Percentiles rank a stretch among this genome's conserved stretches.
These are phyloP conservation scores for Zymoseptoria ardabiliae DNA, from an alignment of 2,329 filamentous ascomycete genomes.

Conservation along the genomic window DNA sequence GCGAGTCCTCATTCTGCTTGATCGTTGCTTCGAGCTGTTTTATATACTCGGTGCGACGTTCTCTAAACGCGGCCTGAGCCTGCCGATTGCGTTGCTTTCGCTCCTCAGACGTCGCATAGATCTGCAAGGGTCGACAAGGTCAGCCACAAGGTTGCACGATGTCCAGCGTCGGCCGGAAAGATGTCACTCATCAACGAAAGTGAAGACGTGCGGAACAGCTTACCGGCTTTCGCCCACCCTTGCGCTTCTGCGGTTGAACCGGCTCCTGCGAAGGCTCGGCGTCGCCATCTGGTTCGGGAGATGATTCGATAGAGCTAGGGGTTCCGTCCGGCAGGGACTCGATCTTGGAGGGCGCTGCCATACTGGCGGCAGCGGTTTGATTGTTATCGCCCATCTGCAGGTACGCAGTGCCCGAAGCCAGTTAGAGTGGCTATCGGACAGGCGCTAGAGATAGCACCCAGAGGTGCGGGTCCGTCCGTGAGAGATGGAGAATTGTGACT, in stretches of 20 bases:
- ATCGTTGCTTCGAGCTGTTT: constrained; percentile 98
- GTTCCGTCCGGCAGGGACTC: constrained; percentile 39
- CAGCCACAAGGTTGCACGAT: constrained; percentile 17
- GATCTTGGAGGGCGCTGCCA: constrained; percentile 40
- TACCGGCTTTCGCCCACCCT: constrained; percentile 96
- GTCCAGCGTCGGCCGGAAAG: constrained; percentile 1
- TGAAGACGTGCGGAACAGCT: constrained; percentile 29
- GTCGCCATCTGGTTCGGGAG: constrained; percentile 39
- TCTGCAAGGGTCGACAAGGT: constrained; percentile 47
- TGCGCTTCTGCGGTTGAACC: constrained; percentile 68
- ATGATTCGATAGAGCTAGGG: constrained; percentile 43
- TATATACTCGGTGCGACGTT: constrained; percentile 96
- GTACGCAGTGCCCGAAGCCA: constrained; percentile 33
- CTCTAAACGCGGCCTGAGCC: constrained; percentile 93
- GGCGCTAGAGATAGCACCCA: constrained; percentile 28
- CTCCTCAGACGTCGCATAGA: constrained; percentile 97
- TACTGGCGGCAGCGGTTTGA: constrained; percentile 28
- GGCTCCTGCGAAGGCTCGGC: constrained; percentile 37
- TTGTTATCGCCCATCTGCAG: constrained; percentile 45
- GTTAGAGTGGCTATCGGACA: constrained; percentile 19
- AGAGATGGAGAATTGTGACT: constrained; percentile 3
- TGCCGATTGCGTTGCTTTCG: constrained; percentile 96
- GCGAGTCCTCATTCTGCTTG: constrained; percentile 89
- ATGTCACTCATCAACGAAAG: not conserved
- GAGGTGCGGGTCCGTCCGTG: constrained; percentile 14